Conservation (phyloP, 2,329 filamentous ascomycete genomes). For the Sclerotinia minor region DNA sequence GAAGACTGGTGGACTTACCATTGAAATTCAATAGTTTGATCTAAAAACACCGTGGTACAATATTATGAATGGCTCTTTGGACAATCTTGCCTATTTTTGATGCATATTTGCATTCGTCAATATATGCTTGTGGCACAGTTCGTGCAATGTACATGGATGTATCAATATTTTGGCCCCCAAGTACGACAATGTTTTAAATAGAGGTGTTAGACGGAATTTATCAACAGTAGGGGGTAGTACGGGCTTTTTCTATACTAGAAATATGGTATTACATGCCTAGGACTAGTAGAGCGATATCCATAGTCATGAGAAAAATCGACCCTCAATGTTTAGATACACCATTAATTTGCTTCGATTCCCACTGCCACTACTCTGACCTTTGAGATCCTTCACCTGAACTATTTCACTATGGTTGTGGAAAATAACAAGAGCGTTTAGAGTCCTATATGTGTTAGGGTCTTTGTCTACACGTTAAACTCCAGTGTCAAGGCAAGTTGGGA, state of each 20-base stretch:
- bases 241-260: background rate
- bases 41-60: background rate
- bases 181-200: background rate
- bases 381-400: background rate
- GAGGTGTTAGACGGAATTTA: background rate
- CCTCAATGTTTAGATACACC: background rate
- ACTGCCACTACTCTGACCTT: background rate
- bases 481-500: background rate
- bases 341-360: background rate
- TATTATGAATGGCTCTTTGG: background rate
- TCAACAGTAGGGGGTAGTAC: background rate
- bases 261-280: background rate
- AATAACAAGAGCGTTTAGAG: background rate
- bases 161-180: background rate
- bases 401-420: background rate
- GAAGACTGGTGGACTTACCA: too few species aligned
- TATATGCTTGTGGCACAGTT: slow-evolving; percentile 3
- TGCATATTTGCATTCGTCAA: background rate
- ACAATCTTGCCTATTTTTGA: background rate
- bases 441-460: background rate
- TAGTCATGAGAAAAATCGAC: background rate
- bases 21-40: background rate
- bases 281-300: too few species aligned
- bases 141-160: background rate
- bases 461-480: slow-evolving; percentile 4